phyloP scores from a whole-genome alignment of 176 grass and related monocot genomes.

The Triticum turgidum region DNA sequence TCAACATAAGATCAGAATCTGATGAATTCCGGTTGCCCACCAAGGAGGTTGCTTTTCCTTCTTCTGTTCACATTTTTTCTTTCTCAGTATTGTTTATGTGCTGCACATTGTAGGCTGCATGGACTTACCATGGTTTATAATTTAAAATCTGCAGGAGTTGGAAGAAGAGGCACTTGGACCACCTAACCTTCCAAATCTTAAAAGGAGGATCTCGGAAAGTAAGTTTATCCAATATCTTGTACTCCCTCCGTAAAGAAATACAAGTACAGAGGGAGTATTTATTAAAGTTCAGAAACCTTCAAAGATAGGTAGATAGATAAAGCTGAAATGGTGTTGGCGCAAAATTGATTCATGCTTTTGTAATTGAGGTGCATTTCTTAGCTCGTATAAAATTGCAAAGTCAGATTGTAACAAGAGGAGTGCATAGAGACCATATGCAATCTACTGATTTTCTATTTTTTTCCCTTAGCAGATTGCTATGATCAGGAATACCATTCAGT shows the following conservation, averaged over 20 bases:
- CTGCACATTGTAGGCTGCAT: not conserved
- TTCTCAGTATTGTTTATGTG: not conserved
- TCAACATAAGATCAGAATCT: conserved; percentile 78
- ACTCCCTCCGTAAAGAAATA: no score
- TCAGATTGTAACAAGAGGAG: not conserved
- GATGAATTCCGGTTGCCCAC: conserved; percentile 92
- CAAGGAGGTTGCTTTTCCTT: conserved; percentile 52
- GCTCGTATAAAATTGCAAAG: not conserved
- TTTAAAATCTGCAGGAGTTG: conserved; percentile 54
- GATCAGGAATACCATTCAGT: not conserved
- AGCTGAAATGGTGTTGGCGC: not conserved
- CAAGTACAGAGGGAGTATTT: not conserved
- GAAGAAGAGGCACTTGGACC: conserved; percentile 74
- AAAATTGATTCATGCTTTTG: not conserved
- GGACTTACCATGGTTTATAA: not conserved
- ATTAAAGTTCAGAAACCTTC: not conserved
- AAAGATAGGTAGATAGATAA: not conserved
- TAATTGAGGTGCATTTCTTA: conserved; percentile 6
- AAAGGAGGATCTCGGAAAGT: conserved; percentile 94
- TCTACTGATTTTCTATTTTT: not conserved
- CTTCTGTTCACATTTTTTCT: not conserved
- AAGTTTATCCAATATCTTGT: conserved; percentile 26
- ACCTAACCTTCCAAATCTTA: conserved; percentile 83
- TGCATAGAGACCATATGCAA: not conserved
- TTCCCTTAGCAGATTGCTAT: not conserved